Evolutionary conservation across 805 yeast genomes (phyloP), one percentile per base, ranked within the genome.

Genomic region (Wickerhamiella sergipiensis): DNA sequence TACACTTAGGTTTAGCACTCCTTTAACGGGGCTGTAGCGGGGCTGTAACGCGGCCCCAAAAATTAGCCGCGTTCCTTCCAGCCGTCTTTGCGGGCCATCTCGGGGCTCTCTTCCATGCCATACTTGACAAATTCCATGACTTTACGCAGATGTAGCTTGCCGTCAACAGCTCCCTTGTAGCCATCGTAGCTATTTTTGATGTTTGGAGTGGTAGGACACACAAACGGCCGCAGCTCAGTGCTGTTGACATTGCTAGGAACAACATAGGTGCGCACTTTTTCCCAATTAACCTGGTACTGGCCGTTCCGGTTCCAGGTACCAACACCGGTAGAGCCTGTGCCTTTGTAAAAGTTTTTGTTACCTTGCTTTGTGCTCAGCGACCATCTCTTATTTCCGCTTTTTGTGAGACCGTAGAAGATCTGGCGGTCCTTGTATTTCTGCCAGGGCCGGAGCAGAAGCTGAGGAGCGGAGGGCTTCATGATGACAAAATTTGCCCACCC

Each of bases 281-380:
- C 67, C 86, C 95, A 90, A 69, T 85, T 76, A 54, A 92, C 77
- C 6, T 77, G 71, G 67, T 87, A 92, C 21, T 77, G 76, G 50
- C 95, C 97, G 54, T 73, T 75, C 36, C 74, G 71, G 50, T 92
- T 83, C 63, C 82, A 79, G 49, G 72, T 74, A 64, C 99, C 99
- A 55, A 87, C 79, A 66, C 97, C 97, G 2, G 95, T 77, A 5
- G 98, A 85, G 52, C 97, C 78, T 21, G 97, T 92, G 72, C 99
- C 99, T 67, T 92, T 92, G 71, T 92, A 92, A 70, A 75, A 85
- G 60, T 85, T 82, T 71, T 89, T 88, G 69, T 92, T 90, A 61
- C 98, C 97, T 64, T 86, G 87, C 62, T 92, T 92, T 21, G 96
- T 83, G 21, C 95, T 83, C 59, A 90, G 71, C 5, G 95, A 77